A percentile compares a stretch with the other conserved stretches of the same genome.
These are phyloP conservation scores for Solanum rostratum DNA, from an alignment of 257 asterid species.

Conservation along the genomic window DNA sequence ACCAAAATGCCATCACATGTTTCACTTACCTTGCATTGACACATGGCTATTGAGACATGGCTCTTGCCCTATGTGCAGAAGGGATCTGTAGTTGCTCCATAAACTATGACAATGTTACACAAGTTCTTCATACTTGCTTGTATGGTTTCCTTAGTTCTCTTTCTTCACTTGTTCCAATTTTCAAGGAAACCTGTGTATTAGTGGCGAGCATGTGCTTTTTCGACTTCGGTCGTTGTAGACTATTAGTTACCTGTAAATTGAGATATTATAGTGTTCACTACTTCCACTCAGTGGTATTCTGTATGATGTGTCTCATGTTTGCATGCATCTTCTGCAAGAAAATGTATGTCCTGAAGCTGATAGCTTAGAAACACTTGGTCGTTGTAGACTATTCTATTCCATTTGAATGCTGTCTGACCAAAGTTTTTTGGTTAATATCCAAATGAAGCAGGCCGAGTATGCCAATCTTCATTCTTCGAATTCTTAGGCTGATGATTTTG, in stretches of 20 bases:
- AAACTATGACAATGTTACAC: conserved; percentile 9
- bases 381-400: neutral
- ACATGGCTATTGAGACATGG: conserved; percentile 96
- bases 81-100: conserved; percentile 51
- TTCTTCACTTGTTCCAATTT: conserved; percentile 17
- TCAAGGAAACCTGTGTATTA: conserved; percentile 14
- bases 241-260: conserved; percentile 24
- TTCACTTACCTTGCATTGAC: conserved; percentile 88
- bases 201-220: conserved; percentile 1
- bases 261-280: neutral
- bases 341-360: neutral
- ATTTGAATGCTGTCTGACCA: neutral
- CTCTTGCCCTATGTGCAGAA: conserved; percentile 93
- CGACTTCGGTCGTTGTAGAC: conserved; percentile 16
- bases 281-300: neutral
- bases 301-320: neutral
- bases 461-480: neutral
- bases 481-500: neutral
- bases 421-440: neutral
- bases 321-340: neutral
- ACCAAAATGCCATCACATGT: conserved; percentile 88
- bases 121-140: conserved; percentile 24
- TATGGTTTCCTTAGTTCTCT: conserved; percentile 22
- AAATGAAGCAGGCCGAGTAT: neutral
- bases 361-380: neutral